phyloP scores from a whole-genome alignment of 371 early-diverging fungal genomes.

The Amoeboaphelidium protococcarum region DNA sequence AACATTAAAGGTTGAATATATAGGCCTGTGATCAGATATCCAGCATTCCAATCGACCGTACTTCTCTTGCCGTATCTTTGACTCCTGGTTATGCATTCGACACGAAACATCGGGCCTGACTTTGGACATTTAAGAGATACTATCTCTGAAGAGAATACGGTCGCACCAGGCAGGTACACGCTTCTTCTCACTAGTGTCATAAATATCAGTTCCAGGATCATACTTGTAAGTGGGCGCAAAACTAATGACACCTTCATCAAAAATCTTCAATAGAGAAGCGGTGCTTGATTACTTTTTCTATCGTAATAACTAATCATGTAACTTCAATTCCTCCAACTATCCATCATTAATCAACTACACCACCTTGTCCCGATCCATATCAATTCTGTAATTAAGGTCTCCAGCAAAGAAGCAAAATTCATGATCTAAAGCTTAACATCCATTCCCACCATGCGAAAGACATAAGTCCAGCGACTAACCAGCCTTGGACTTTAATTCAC shows the following conservation, averaged over 20 bases:
- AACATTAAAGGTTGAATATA: slow-evolving; percentile 28
- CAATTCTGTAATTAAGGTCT: slow-evolving; percentile 64
- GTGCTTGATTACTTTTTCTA: slow-evolving; percentile 12
- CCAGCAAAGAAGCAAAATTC: slow-evolving; percentile 41
- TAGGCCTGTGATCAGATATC: slow-evolving; percentile 56
- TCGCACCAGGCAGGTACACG: slow-evolving; percentile 66
- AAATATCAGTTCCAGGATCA: slow-evolving; percentile 29
- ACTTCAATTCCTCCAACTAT: slow-evolving; percentile 7
- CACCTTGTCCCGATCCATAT: slow-evolving; percentile 27
- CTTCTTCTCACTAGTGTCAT: slow-evolving; percentile 50
- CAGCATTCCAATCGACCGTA: slow-evolving; percentile 27
- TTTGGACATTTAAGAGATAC: not conserved
- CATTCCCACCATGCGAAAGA: slow-evolving; percentile 30
- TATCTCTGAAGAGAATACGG: slow-evolving; percentile 13
- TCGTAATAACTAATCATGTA: slow-evolving; percentile 31
- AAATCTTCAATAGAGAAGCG: slow-evolving; percentile 16
- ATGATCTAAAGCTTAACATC: slow-evolving; percentile 36
- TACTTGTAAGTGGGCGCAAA: slow-evolving; percentile 74
- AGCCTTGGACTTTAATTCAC: not conserved
- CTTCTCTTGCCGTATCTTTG: not conserved
- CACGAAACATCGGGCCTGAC: not conserved
- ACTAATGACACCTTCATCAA: slow-evolving; percentile 27
- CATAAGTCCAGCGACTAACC: not conserved
- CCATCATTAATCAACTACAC: slow-evolving; percentile 14
- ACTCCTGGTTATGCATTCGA: slow-evolving; percentile 10